phyloP scores from a whole-genome alignment of 2,329 filamentous ascomycete genomes.

The Aureobasidium namibiae region DNA sequence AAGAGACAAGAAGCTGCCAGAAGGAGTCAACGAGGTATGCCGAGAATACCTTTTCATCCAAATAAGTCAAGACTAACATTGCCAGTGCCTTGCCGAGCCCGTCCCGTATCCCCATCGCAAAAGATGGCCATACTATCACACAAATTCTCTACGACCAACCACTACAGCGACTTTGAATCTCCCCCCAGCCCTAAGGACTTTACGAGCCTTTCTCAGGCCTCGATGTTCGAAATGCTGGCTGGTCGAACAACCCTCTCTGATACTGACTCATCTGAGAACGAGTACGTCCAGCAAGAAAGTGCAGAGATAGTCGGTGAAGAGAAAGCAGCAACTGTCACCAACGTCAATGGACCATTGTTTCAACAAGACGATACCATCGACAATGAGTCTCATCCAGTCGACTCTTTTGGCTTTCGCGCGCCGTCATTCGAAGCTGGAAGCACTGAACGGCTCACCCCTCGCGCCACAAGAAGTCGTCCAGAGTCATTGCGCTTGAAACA shows the following conservation, averaged over 20 bases:
- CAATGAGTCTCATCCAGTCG: background rate
- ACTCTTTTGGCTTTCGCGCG: background rate
- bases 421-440: background rate
- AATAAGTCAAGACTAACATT: conserved; percentile 3
- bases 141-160: conserved; percentile 25
- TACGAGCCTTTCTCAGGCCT: conserved; percentile 11
- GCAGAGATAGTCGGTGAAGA: background rate
- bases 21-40: conserved; percentile 24
- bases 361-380: too few species aligned
- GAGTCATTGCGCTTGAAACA: background rate
- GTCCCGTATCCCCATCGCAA: conserved; percentile 29
- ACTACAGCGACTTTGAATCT: conserved; percentile 26
- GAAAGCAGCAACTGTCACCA: background rate
- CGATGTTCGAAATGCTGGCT: background rate
- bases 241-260: background rate
- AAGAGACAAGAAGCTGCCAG: conserved; percentile 21
- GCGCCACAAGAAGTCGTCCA: background rate
- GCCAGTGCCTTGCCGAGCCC: conserved; percentile 20
- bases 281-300: background rate
- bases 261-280: conserved; percentile 3
- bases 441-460: background rate
- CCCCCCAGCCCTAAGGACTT: conserved; percentile 16
- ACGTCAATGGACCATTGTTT: background rate
- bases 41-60: background rate
- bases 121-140: conserved; percentile 33